These are phyloP conservation scores for Plenodomus biglobosus DNA, from an alignment of 2,329 filamentous ascomycete species.

Conservation along the genomic window DNA sequence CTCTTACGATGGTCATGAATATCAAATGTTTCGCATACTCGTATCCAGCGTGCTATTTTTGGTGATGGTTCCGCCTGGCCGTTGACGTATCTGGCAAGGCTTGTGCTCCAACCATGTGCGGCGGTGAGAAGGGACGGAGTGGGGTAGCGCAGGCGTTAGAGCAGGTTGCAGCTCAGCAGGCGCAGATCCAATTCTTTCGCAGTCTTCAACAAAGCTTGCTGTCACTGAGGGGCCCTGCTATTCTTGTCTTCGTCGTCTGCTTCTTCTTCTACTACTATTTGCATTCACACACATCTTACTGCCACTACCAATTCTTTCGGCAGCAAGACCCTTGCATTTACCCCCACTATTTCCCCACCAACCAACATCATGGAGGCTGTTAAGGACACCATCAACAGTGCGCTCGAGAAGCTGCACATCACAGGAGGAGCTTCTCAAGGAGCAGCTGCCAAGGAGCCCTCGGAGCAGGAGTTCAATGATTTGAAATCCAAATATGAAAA, in stretches of 20 bases:
- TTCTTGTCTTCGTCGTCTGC: too few species aligned
- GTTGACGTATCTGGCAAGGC: slow-evolving; percentile 18
- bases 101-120: slow-evolving; percentile 18
- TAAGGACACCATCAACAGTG: slow-evolving; percentile 45
- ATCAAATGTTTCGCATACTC: not conserved
- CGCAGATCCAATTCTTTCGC: not conserved
- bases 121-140: slow-evolving; percentile 29
- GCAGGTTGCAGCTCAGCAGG: slow-evolving; percentile 20
- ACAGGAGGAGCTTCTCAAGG: slow-evolving; percentile 36
- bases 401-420: slow-evolving; percentile 48
- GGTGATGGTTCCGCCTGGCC: slow-evolving; percentile 28
- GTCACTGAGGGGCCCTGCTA: slow-evolving; percentile 14
- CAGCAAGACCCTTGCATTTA: not conserved
- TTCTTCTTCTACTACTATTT: not conserved
- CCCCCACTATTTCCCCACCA: slow-evolving; percentile 14
- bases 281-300: not conserved
- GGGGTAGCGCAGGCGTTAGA: slow-evolving; percentile 31
- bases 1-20: slow-evolving; percentile 4
- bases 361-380: slow-evolving; percentile 47
- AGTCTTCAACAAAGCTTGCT: not conserved
- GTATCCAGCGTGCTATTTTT: slow-evolving; percentile 25
- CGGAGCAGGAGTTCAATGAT: slow-evolving; percentile 65
- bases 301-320: not conserved
- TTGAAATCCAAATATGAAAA: slow-evolving; percentile 73
- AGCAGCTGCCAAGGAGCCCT: slow-evolving; percentile 55